Evolutionary conservation across 768 basidiomycete species (phyloP).

Genomic region (Boletus rubescentipes): DNA sequence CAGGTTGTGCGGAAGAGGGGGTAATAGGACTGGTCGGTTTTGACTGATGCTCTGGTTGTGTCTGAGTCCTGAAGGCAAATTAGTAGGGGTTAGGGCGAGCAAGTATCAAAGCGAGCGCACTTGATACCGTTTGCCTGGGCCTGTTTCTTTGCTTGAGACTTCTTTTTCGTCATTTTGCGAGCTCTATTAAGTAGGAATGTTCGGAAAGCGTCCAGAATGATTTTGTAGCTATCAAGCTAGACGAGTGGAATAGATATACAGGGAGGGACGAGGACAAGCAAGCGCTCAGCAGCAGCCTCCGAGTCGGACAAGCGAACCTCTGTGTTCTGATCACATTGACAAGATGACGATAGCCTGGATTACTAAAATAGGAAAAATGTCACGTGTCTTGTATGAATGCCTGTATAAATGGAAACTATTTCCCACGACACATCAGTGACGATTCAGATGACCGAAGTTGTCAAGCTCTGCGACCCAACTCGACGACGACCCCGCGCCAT

Average conservation of each 20-base stretch:
- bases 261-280: background rate
- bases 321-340: background rate
- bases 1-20: slow-evolving; percentile 14
- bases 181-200: background rate
- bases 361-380: background rate
- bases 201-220: slow-evolving; percentile 12
- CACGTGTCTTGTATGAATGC: slow-evolving; percentile 4
- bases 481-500: slow-evolving; percentile 7
- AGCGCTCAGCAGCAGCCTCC: background rate
- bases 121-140: slow-evolving; percentile 25
- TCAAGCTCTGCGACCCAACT: background rate
- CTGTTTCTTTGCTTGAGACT: slow-evolving; percentile 27
- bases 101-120: slow-evolving; percentile 13
- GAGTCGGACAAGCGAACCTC: too few relatives aligned
- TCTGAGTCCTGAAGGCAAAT: slow-evolving; percentile 19
- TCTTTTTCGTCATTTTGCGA: slow-evolving; percentile 33
- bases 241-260: background rate
- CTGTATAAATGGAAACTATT: slow-evolving; percentile 6
- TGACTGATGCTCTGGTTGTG: background rate
- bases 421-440: slow-evolving; percentile 5
- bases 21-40: slow-evolving; percentile 18
- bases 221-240: background rate
- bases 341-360: background rate
- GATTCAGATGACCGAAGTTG: background rate
- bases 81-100: background rate